Base-by-base conservation (phyloP, 2,329 filamentous ascomycete genomes). In the Fusarium praegraminearum region DNA sequence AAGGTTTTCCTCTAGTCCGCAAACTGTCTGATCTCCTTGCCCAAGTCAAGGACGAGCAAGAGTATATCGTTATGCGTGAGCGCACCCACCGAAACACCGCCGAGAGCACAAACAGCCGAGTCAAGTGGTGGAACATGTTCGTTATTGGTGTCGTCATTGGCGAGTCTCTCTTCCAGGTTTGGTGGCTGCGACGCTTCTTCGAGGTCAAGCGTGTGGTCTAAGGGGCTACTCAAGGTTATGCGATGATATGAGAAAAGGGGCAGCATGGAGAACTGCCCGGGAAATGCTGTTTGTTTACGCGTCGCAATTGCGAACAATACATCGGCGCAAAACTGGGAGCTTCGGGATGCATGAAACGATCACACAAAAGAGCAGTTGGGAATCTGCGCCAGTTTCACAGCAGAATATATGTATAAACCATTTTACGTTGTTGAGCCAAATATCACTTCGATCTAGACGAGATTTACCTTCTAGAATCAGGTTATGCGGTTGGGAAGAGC, bases 121-220 rank as follows among this genome's bases (percentile, higher is more conserved):
- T 99, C 80, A 99, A 99, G 86, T 99, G 96, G 96, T 99, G 96
- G 96, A 98, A 96, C 81, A 88, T 98, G 75, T 98, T 98, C 82
- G 94, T 99, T 82, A 89, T 99, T 71, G 87, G 89, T 59, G 90
- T 98, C 52, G 88, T 99, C 69, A 86, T 97, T 72, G 94, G 92
- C 76, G 93, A 98, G 85, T 96, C 94, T 65, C 85, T 98, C 72
- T 99, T 99, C 86, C 96, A 99, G 85, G 95, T 99, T 72, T 99
- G 96, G 95, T 99, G 96, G 94, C 83, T 99, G 80, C 96, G 97
- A 84, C 89, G 96, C 78, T 99, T 99, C 87, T 98, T 98, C 78
- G 94, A 98, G 90, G 89, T 92, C 76, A 89, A 91, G 83, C 84
- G 89, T 52, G 87, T 90, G 53, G 87, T 90, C 72, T 91, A 82